Percentiles rank a stretch among this genome's conserved stretches.
Conservation (phyloP, 306 rosid species). For the Ceratonia siliqua region DNA sequence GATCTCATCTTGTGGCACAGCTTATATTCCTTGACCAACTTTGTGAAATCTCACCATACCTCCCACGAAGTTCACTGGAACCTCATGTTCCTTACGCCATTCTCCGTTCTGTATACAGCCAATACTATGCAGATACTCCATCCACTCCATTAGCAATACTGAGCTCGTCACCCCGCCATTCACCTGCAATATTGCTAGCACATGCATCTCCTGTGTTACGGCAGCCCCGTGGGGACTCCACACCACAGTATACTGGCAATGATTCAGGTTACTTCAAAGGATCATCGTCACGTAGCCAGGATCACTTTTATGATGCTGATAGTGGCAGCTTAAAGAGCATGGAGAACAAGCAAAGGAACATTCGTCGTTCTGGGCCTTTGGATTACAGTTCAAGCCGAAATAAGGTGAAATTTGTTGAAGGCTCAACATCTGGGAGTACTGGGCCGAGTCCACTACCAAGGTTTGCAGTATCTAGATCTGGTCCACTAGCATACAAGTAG, state of each 20-base stretch:
- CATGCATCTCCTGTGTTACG: constrained; percentile 77
- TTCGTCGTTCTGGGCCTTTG: constrained; percentile 89
- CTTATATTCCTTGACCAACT: constrained; percentile 94
- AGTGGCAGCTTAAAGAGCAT: constrained; percentile 51
- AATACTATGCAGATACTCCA: constrained; percentile 81
- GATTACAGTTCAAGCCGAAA: constrained; percentile 79
- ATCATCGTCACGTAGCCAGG: constrained; percentile 69
- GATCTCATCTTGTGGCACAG: constrained; percentile 90
- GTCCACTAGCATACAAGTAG: constrained; percentile 92
- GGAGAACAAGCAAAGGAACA: constrained; percentile 56
- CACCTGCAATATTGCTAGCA: constrained; percentile 66
- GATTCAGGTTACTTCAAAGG: constrained; percentile 77
- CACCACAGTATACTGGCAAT: constrained; percentile 60
- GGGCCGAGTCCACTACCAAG: constrained; percentile 96
- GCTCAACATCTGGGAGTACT: constrained; percentile 80
- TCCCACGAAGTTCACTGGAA: constrained; percentile 88
- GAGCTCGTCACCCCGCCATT: constrained; percentile 76
- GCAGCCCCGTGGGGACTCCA: constrained; percentile 72
- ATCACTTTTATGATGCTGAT: constrained; percentile 55
- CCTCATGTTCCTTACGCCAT: constrained; percentile 82
- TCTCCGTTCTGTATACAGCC: constrained; percentile 89
- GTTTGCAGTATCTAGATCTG: constrained; percentile 97
- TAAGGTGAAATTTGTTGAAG: constrained; percentile 58
- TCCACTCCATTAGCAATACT: constrained; percentile 66
- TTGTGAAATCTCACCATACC: constrained; percentile 88